A percentile compares a stretch with the other conserved stretches of the same genome.
These are phyloP conservation scores for Salvia miltiorrhiza DNA, from an alignment of 257 asterid species.

Conservation along the genomic window DNA sequence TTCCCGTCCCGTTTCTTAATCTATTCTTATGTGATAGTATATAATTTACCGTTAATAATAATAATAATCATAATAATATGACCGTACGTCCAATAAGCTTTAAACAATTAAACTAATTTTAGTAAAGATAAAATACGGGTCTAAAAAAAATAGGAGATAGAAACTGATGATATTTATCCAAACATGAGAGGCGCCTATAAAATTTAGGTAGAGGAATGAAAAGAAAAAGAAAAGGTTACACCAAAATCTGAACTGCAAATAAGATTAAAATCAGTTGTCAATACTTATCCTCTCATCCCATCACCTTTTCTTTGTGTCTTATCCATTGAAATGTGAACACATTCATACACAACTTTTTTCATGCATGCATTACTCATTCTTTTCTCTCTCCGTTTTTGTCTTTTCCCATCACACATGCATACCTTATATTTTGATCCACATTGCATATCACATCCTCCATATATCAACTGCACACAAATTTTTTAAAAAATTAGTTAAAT, in stretches of 20 bases:
- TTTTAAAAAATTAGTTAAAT: too few relatives aligned
- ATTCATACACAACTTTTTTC: slow-evolving; percentile 3
- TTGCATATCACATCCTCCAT: too few relatives aligned
- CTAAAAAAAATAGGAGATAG: neutral
- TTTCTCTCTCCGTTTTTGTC: neutral
- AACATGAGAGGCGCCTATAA: neutral
- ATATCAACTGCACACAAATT: too few relatives aligned
- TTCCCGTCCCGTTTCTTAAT: too few relatives aligned
- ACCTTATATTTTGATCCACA: neutral
- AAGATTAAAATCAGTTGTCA: slow-evolving; percentile 4
- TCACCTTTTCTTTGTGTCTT: slow-evolving; percentile 12
- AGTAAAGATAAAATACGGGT: neutral
- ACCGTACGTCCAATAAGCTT: too few relatives aligned
- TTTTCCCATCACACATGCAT: neutral
- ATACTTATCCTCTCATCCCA: slow-evolving; percentile 27
- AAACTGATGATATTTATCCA: neutral
- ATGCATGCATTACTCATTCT: neutral
- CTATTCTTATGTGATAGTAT: too few relatives aligned
- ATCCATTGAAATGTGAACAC: slow-evolving; percentile 14
- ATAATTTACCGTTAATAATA: too few relatives aligned
- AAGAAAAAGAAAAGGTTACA: neutral
- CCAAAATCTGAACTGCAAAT: slow-evolving; percentile 4
- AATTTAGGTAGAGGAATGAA: neutral
- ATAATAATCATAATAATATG: too few relatives aligned
- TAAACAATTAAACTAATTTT: too few relatives aligned